Percentiles rank a stretch among this genome's conserved stretches.
phyloP scores from a whole-genome alignment of 257 asterid species.

The Petrea volubilis region DNA sequence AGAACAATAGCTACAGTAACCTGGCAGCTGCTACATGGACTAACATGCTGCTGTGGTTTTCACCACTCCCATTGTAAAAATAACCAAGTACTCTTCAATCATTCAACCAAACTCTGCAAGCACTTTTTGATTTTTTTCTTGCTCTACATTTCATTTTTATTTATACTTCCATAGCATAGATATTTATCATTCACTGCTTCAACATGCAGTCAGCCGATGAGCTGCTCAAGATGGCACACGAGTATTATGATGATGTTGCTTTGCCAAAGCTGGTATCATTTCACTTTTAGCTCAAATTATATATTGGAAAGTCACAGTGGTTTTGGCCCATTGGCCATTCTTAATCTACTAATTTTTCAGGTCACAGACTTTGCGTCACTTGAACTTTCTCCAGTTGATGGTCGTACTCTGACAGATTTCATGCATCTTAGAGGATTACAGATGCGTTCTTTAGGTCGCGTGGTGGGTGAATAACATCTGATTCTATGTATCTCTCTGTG shows the following conservation, averaged over 20 bases:
- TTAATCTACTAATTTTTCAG: constrained; percentile 45
- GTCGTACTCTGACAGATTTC: constrained; percentile 94
- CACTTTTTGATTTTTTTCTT: constrained; percentile 3
- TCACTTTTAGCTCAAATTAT: constrained; percentile 16
- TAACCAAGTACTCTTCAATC: background rate
- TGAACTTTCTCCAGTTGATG: constrained; percentile 99
- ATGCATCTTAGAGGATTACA: constrained; percentile 97
- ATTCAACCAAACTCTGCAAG: constrained; percentile 12
- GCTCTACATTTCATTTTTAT: background rate
- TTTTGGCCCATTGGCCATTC: constrained; percentile 3
- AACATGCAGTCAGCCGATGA: constrained; percentile 80
- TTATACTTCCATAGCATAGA: background rate
- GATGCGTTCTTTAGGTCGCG: constrained; percentile 91
- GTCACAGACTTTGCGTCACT: constrained; percentile 98
- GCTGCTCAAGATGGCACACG: constrained; percentile 77
- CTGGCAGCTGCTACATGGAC: too few species aligned
- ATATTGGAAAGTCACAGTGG: constrained; percentile 9
- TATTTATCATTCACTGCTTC: constrained; percentile 25
- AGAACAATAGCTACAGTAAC: too few species aligned
- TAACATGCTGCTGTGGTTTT: background rate
- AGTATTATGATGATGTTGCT: constrained; percentile 88
- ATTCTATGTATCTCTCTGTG: background rate
- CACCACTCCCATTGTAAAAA: background rate
- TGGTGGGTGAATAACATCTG: constrained; percentile 62
- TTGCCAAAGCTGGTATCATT: constrained; percentile 91